Conservation (phyloP, 495 filamentous ascomycete genomes). For the Tuber magnatum region DNA sequence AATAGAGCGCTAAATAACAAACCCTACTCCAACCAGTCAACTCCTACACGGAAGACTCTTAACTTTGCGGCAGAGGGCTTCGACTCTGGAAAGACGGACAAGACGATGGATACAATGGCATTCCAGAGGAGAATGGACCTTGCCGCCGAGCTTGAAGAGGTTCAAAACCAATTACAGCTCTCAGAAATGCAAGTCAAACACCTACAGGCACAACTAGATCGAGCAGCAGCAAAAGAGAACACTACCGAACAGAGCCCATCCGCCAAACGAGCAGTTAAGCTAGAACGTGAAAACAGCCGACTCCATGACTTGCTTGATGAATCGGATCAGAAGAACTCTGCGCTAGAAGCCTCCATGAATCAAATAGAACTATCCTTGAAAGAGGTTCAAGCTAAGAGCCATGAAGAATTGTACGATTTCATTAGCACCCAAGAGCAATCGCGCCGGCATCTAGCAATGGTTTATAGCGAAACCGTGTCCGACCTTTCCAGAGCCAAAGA, state of each 20-base stretch:
- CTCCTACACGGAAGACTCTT: conserved; percentile 64
- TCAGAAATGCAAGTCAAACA: conserved; percentile 94
- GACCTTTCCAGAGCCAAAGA: conserved; percentile 80
- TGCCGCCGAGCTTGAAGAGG: conserved; percentile 79
- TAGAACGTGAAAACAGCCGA: conserved; percentile 86
- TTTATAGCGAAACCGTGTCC: conserved; percentile 74
- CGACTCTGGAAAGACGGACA: conserved; percentile 80
- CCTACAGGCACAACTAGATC: conserved; percentile 78
- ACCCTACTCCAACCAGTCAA: conserved; percentile 65
- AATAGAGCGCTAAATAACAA: conserved; percentile 67
- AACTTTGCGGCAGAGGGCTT: conserved; percentile 57
- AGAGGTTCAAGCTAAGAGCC: conserved; percentile 86
- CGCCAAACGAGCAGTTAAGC: conserved; percentile 72
- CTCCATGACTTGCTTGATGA: conserved; percentile 94
- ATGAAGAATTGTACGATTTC: conserved; percentile 89
- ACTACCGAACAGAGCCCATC: conserved; percentile 80
- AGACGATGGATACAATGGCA: conserved; percentile 79
- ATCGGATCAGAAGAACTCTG: conserved; percentile 85
- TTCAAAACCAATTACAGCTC: conserved; percentile 92
- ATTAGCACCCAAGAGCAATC: conserved; percentile 92
- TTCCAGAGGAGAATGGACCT: conserved; percentile 88
- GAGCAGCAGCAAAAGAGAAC: conserved; percentile 50
- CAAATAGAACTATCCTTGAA: conserved; percentile 84
- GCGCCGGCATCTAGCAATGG: conserved; percentile 67
- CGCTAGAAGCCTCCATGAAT: conserved; percentile 76